Evolutionary conservation across 2,329 filamentous ascomycete genomes (phyloP), one percentile per base, ranked within the genome.

Genomic region (Penicillium expansum): DNA sequence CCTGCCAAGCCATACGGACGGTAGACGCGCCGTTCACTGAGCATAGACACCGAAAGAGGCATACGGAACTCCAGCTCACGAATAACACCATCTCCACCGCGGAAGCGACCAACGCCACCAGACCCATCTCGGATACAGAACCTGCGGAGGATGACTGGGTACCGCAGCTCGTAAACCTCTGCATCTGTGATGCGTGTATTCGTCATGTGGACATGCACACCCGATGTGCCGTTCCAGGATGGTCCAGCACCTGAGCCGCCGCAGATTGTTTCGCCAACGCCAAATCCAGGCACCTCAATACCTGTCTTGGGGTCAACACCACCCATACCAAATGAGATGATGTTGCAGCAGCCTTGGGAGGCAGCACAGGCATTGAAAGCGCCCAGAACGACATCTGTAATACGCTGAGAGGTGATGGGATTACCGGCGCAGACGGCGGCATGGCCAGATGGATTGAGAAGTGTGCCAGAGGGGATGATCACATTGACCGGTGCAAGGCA

Each of bases 181-280:
- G 87, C 81, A 70, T 93, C 90, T 0, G 90, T 92, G 69, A 92
- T 92, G 14, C 89, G 82, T 1, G 89, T 93, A 71, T 93, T 93
- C 8, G 90, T 93, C 87, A 92, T 91, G 75, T 92, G 89, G 2
- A 84, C 87, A 70, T 92, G 88, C 20, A 92, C 88, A 13, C 88
- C 89, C 52, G 79, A 84, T 11, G 87, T 86, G 29, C 89, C 89
- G 59, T 87, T 79, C 89, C 89, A 92, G 11, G 79, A 79, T 0
- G 86, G 82, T 0, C 89, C 89, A 0, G 89, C 90, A 29, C 89
- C 90, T 24, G 82, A 85, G 1, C 90, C 90, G 39, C 90, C 89
- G 0, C 88, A 86, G 60, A 93, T 91, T 3, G 90, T 92, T 72
- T 93, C 90, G 69, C 91, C 91, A 75, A 91, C 91, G 8, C 88